These are phyloP conservation scores for Yamadazyma triangularis DNA, from an alignment of 1,139 yeast genomes.

Conservation along the genomic window DNA sequence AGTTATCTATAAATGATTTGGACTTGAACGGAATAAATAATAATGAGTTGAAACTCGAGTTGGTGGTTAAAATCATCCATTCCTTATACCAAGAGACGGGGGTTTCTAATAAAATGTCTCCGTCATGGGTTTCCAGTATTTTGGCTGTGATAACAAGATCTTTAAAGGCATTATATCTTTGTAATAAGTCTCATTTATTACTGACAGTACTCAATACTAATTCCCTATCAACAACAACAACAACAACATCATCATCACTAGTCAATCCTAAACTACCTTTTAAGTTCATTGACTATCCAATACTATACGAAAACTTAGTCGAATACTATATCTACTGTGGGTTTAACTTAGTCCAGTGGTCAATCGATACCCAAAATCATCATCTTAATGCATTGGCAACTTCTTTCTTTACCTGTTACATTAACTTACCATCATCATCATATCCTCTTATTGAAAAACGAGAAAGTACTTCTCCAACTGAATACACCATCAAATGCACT, in stretches of 20 bases:
- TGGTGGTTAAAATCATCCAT: constrained; percentile 1
- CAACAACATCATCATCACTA: constrained; percentile 1
- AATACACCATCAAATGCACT: background rate
- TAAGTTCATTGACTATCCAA: constrained; percentile 11
- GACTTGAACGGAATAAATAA: constrained; percentile 1
- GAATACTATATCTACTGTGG: constrained; percentile 29
- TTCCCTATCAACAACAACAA: no score
- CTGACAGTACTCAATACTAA: constrained; percentile 11
- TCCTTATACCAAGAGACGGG: background rate
- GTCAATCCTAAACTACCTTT: constrained; percentile 21
- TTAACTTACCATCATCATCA: constrained; percentile 8
- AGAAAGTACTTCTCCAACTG: background rate
- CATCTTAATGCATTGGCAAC: constrained; percentile 16
- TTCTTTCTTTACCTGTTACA: constrained; percentile 18
- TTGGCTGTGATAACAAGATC: constrained; percentile 16
- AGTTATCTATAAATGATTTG: background rate
- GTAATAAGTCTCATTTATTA: constrained; percentile 20
- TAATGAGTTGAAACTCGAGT: constrained; percentile 1
- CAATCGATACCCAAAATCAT: constrained; percentile 10
- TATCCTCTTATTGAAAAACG: constrained; percentile 1
- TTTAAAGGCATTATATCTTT: constrained; percentile 18
- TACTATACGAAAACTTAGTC: constrained; percentile 19
- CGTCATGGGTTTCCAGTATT: constrained; percentile 8
- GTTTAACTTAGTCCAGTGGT: constrained; percentile 22
- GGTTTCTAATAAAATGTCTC: background rate